Evolutionary conservation across 139 green algal species (phyloP), one percentile per base, ranked within the genome.

Genomic region (Desmodesmus armatus): DNA sequence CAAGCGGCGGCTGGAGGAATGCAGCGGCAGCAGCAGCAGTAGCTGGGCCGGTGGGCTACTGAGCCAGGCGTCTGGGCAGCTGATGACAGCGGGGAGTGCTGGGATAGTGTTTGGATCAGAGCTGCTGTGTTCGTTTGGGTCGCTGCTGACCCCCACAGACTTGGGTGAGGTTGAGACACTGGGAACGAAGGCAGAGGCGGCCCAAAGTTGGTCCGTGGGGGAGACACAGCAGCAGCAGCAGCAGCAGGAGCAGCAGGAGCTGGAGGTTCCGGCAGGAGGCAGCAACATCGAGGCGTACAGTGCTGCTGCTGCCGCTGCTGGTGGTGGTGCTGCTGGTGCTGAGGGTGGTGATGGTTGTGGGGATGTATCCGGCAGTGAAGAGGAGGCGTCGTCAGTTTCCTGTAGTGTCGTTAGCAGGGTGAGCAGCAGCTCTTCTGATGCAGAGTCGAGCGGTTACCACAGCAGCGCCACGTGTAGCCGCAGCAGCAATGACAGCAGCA

Each of bases 211-310:
- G 60, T 39, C n/a, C 60, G 35, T 19, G 15, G 13, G 15, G 15
- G n/a, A n/a, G n/a, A n/a, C n/a, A n/a, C 35, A 74, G 35, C n/a
- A 74, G 35, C 66, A 74, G 66, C 66, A 74, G 35, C 66, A 74
- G 5, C 9, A 74, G 66, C 66, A 44, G 9, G 31, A 43, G 66
- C 66, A 74, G 66, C 35, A 49, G 66, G 21, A 43, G 66, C 21
- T 21, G 33, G 33, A 74, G 66, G 2, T 43, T n/a, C 29, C 66
- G n/a, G 66, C 27, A 43, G 66, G 44, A 33, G 35, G 35, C 35
- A 29, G 15, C 66, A 43, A 19, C 29, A 25, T 44, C 44, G 66
- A n/a, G 27, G 66, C 29, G 35, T 33, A 49, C 13, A 17, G 33
- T 58, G 65, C 41, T 21, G 33, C 13, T 72, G 65, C n/a, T 17